phyloP scores from a whole-genome alignment of 2,329 filamentous ascomycete species.

The Fusarium anguioides region DNA sequence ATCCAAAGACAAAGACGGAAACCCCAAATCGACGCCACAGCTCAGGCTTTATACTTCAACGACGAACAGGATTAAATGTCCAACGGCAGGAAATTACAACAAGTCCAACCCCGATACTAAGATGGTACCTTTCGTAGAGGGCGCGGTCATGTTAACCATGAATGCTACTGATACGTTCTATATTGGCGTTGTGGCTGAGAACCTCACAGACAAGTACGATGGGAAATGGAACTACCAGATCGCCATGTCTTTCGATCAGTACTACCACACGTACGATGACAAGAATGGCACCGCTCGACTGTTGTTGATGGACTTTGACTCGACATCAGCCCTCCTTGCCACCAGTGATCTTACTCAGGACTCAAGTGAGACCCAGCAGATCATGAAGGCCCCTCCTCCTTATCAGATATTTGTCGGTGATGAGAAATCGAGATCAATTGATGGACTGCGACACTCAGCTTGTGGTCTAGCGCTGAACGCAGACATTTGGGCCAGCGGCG shows the following conservation, averaged over 20 bases:
- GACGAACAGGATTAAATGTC: conserved; percentile 48
- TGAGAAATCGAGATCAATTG: conserved; percentile 66
- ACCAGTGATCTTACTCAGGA: conserved; percentile 77
- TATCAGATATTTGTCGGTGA: conserved; percentile 84
- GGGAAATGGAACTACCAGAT: conserved; percentile 84
- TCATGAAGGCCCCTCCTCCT: conserved; percentile 65
- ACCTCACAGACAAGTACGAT: conserved; percentile 66
- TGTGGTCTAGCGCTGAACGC: conserved; percentile 80
- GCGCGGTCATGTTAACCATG: conserved; percentile 74
- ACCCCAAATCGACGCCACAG: conserved; percentile 66
- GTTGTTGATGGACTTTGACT: conserved; percentile 87
- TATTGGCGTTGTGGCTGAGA: conserved; percentile 79
- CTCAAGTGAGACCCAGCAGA: conserved; percentile 63
- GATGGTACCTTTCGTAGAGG: conserved; percentile 68
- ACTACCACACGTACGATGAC: conserved; percentile 73
- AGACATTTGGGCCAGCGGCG: conserved; percentile 65
- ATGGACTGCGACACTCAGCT: conserved; percentile 81
- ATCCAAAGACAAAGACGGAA: conserved; percentile 24
- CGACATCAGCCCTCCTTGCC: conserved; percentile 79
- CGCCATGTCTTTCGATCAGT: conserved; percentile 82
- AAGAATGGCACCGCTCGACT: conserved; percentile 63
- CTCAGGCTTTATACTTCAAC: conserved; percentile 82
- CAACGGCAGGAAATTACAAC: conserved; percentile 37
- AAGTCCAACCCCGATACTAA: conserved; percentile 34
- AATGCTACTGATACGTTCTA: conserved; percentile 76